Evolutionary conservation across 2,329 filamentous ascomycete species (phyloP).

Genomic region (Colletotrichum tofieldiae): DNA sequence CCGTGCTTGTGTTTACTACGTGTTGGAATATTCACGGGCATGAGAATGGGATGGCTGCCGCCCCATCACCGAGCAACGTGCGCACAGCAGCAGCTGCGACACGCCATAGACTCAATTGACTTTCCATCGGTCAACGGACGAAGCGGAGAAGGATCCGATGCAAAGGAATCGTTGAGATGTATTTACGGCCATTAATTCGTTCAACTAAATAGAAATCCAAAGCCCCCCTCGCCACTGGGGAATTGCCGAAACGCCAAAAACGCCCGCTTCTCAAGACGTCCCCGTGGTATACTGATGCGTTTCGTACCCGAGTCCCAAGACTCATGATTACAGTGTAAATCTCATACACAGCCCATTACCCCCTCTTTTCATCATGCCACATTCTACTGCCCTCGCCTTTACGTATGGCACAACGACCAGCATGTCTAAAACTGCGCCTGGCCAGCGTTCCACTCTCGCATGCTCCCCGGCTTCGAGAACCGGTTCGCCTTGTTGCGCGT

Average conservation of each 20-base stretch:
- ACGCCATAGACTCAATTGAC: no score
- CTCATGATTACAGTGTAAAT: background rate
- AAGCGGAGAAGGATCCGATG: no score
- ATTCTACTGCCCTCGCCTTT: background rate
- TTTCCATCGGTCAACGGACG: background rate
- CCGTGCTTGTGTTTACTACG: background rate
- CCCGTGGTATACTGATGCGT: constrained; percentile 13
- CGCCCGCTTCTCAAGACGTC: constrained; percentile 12
- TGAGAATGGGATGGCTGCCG: background rate
- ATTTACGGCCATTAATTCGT: background rate
- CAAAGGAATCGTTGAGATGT: no score
- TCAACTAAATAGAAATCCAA: background rate
- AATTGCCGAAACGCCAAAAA: constrained; percentile 25
- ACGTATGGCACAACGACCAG: background rate
- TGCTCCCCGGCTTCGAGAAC: constrained; percentile 36
- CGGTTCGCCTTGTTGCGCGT: constrained; percentile 61
- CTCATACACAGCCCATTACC: background rate
- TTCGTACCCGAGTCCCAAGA: background rate
- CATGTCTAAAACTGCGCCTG: constrained; percentile 10
- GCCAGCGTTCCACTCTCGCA: constrained; percentile 20
- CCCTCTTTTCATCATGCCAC: background rate
- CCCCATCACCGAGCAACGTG: background rate
- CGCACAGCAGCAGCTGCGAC: background rate
- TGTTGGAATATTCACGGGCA: background rate
- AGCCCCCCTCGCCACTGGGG: background rate